Evolutionary conservation across 2,329 filamentous ascomycete species (phyloP).

Genomic region (Xylariaceae sp.): DNA sequence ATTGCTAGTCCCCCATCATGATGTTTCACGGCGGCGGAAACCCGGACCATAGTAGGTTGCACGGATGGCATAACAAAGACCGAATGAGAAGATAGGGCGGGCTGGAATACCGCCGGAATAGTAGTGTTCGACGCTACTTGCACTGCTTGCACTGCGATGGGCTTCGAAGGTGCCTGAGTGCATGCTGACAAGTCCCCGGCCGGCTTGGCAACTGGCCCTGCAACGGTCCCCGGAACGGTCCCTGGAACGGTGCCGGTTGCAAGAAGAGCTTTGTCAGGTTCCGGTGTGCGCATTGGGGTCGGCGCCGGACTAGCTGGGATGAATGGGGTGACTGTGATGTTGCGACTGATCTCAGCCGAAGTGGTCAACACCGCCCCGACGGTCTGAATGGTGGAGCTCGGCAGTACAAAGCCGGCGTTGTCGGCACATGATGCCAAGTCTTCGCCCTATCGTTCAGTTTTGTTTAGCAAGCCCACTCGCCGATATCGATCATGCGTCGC

Average conservation of each 20-base stretch:
- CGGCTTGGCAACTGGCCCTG: not conserved
- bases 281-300: constrained; percentile 4
- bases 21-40: constrained; percentile 18
- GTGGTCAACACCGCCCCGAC: constrained; percentile 3
- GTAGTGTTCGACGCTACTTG: constrained; percentile 15
- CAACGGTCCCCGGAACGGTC: not conserved
- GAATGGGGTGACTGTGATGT: constrained; percentile 24
- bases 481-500: not conserved
- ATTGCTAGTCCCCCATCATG: constrained; percentile 2
- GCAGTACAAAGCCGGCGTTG: constrained; percentile 33
- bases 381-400: constrained; percentile 16
- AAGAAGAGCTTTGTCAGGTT: not conserved
- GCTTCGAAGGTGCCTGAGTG: not conserved
- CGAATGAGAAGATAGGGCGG: constrained; percentile 5
- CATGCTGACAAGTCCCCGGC: constrained; percentile 1
- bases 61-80: constrained; percentile 14
- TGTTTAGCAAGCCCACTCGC: constrained; percentile 15
- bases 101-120: not conserved
- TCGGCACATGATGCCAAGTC: constrained; percentile 33
- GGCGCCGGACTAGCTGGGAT: constrained; percentile 14
- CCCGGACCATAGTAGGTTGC: constrained; percentile 15
- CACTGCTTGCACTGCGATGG: constrained; percentile 5
- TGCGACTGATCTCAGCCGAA: constrained; percentile 13
- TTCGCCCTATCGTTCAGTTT: constrained; percentile 28
- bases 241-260: not conserved